Conservation (phyloP, 441 rosid species). For the Populus hybrid region DNA sequence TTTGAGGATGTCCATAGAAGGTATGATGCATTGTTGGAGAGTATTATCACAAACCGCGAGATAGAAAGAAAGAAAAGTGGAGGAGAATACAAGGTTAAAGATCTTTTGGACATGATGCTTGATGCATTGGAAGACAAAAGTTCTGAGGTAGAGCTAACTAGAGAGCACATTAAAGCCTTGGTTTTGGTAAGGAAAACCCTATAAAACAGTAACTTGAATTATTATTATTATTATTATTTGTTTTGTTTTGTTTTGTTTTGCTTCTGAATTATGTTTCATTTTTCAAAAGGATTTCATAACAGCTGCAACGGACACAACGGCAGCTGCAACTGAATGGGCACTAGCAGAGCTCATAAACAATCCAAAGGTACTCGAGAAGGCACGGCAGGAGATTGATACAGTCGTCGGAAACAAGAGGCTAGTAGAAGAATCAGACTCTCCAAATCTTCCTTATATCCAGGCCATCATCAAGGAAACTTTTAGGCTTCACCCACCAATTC, state of each 20-base stretch:
- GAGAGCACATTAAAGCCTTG: conserved; percentile 17
- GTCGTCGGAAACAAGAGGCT: conserved; percentile 5
- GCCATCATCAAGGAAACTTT: conserved; percentile 17
- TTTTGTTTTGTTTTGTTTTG: neutral
- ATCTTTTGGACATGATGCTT: conserved; percentile 15
- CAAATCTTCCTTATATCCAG: conserved; percentile 9
- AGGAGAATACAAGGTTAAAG: neutral
- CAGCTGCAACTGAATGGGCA: conserved; percentile 15
- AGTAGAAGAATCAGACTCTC: conserved; percentile 12
- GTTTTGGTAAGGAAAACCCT: neutral
- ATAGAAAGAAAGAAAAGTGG: neutral
- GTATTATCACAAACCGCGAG: conserved; percentile 3
- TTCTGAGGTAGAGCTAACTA: conserved; percentile 10
- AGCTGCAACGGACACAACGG: conserved; percentile 17
- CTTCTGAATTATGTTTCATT: neutral
- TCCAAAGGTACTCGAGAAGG: conserved; percentile 3
- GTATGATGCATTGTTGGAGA: conserved; percentile 13
- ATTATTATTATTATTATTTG: too few species aligned
- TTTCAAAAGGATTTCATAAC: conserved; percentile 14
- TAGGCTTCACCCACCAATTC: conserved; percentile 16
- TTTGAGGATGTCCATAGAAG: neutral
- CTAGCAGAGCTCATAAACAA: conserved; percentile 10
- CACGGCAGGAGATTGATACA: neutral
- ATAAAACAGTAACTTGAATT: neutral
- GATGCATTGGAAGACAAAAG: conserved; percentile 12